A percentile compares a stretch with the other conserved stretches of the same genome.
Evolutionary conservation across 495 filamentous ascomycete genomes (phyloP).

Genomic region (Penicillium longicatenatum): DNA sequence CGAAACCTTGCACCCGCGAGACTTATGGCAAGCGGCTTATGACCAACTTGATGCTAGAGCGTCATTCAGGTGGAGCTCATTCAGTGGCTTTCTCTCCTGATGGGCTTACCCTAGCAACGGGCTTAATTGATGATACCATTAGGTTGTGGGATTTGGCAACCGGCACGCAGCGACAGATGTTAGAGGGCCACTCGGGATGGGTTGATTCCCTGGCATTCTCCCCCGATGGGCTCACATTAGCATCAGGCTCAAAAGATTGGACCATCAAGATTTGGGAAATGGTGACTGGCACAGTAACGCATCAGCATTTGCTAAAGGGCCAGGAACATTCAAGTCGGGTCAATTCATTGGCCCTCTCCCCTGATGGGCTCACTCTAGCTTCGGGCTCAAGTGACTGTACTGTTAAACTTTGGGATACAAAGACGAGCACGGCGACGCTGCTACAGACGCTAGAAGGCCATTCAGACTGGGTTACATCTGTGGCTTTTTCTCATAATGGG

Average conservation of each 20-base stretch:
- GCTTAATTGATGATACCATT: slow-evolving; percentile 9
- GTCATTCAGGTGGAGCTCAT: slow-evolving; percentile 18
- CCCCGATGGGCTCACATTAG: slow-evolving; percentile 12
- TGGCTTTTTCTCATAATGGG: slow-evolving; percentile 31
- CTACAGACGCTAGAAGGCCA: slow-evolving; percentile 17
- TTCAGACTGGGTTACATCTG: slow-evolving; percentile 14
- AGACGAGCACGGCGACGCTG: too few relatives aligned
- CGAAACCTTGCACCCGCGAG: background rate
- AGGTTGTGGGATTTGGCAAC: slow-evolving; percentile 32
- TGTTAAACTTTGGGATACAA: too few relatives aligned
- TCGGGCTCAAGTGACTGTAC: too few relatives aligned
- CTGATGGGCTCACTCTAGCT: too few relatives aligned
- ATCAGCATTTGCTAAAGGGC: too few relatives aligned
- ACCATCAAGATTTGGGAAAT: too few relatives aligned
- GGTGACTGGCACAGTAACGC: too few relatives aligned
- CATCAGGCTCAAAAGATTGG: background rate
- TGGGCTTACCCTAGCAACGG: background rate
- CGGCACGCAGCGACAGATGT: background rate
- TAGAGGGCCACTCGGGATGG: background rate
- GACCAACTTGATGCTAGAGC: slow-evolving; percentile 13
- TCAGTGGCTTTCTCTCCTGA: slow-evolving; percentile 32
- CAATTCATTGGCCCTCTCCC: too few relatives aligned
- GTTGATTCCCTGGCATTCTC: slow-evolving; percentile 31
- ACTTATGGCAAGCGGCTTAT: background rate
- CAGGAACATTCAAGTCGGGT: too few relatives aligned